These are phyloP conservation scores for Rosa lucieae DNA, from an alignment of 306 rosid species.

Conservation along the genomic window DNA sequence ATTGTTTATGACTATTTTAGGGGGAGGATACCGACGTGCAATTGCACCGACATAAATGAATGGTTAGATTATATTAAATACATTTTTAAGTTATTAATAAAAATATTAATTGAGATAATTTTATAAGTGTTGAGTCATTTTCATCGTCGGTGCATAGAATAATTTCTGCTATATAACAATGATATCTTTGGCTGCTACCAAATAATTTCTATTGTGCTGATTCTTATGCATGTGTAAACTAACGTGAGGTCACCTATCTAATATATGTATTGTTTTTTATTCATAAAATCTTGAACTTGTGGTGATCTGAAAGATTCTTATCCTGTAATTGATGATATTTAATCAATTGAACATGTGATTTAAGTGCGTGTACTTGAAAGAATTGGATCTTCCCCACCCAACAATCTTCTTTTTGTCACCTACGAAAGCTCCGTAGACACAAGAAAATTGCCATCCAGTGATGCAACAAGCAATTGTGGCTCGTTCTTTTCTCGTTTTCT, in stretches of 20 bases:
- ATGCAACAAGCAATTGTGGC: background rate
- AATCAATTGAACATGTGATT: background rate
- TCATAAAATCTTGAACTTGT: background rate
- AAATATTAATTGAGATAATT: too few relatives aligned
- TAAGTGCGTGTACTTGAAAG: background rate
- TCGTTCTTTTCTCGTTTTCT: too few relatives aligned
- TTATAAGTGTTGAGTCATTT: too few relatives aligned
- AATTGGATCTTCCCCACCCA: background rate
- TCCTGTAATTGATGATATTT: background rate
- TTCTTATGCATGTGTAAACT: background rate
- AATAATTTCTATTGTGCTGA: background rate
- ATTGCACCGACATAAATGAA: too few relatives aligned
- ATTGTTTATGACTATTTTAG: background rate
- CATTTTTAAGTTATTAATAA: too few relatives aligned
- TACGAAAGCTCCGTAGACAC: background rate
- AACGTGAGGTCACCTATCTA: background rate
- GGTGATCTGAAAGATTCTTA: background rate
- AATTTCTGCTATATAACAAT: background rate
- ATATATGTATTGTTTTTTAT: background rate
- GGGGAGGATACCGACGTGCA: too few relatives aligned
- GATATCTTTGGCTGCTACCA: background rate
- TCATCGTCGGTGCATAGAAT: too few relatives aligned
- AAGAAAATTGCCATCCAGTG: background rate
- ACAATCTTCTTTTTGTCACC: background rate
- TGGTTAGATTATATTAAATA: too few relatives aligned